phyloP scores from a whole-genome alignment of 176 grass and related monocot species.

The Panicum miliaceum region DNA sequence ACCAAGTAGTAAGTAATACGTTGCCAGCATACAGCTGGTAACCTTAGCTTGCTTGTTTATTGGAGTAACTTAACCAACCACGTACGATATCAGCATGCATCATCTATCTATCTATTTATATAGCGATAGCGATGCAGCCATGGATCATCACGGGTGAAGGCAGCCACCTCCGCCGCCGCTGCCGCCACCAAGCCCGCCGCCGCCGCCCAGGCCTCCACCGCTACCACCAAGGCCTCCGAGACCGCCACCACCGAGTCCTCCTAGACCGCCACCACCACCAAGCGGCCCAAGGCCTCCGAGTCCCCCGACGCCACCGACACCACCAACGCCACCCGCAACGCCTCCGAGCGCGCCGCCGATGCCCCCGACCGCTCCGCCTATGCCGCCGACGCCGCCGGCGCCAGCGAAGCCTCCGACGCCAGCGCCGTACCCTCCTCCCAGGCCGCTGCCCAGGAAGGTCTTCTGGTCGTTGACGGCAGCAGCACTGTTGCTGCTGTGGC shows the following conservation, averaged over 20 bases:
- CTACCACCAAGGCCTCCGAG: background rate
- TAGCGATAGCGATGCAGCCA: too few relatives aligned
- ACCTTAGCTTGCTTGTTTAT: too few relatives aligned
- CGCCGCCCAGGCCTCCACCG: background rate
- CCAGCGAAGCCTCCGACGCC: conserved; percentile 38
- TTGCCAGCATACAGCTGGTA: too few relatives aligned
- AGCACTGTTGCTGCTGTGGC: background rate
- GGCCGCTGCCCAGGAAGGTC: conserved; percentile 26
- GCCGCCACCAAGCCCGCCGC: background rate
- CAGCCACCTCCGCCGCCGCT: background rate
- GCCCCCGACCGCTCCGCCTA: conserved; percentile 1
- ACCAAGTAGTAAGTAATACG: too few relatives aligned
- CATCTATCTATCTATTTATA: too few relatives aligned
- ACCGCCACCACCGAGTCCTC: background rate
- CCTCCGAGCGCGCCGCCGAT: conserved; percentile 18
- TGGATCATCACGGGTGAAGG: conserved; percentile 4
- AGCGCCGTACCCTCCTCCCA: conserved; percentile 6
- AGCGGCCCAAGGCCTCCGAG: background rate
- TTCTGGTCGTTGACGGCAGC: conserved; percentile 3
- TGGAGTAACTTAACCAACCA: too few relatives aligned
- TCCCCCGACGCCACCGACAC: background rate
- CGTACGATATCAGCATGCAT: too few relatives aligned
- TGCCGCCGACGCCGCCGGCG: background rate
- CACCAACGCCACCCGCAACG: background rate
- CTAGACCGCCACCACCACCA: background rate